Base-by-base conservation (phyloP, 2,329 filamentous ascomycete species). In the Trichoderma sp. region DNA sequence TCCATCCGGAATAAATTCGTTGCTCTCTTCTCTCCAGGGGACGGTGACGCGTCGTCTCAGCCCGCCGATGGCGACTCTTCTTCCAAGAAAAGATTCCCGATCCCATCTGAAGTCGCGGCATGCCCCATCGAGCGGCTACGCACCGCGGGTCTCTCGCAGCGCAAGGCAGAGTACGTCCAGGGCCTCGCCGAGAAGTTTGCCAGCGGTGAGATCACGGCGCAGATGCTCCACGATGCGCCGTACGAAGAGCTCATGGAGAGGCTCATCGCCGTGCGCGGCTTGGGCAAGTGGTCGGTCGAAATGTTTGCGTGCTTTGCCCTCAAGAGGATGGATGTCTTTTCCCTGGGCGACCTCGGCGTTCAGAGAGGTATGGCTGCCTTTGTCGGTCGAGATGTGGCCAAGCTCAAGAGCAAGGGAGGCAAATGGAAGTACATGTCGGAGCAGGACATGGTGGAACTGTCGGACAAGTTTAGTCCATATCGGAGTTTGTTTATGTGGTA, bases 341-440 rank as follows among this genome's bases (percentile, higher is more conserved):
- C 90, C 25, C 90, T 92, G 1, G 94, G 95, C 1, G 94, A 99
- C 80, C 80, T 99, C 70, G 95, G 95, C 5, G 92, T 99, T 54
- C 95, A 98, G 86, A 84, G 94, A 74, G 95, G 95, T 10, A 97
- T 97, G 89, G 95, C 95, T 1, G 90, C 91, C 0, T 94, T 95
- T 76, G 84, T 89, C 57, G 95, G 95, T 1, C 87, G 87, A 68
- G 92, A 98, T 76, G 89, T 98, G 25, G 87, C 83, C 54, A 97
- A 94, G 80, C 81, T 97, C 68, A 97, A 96, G 80, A 83, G 81
- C 39, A 89, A 89, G 29, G 90, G 90, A 35, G 92, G 92, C 53
- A 98, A 98, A 82, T 98, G 93, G 90, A 98, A 98, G 83, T 99
- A 98, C 78, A 97, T 98, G 93, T 87, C 86, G 39, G 95, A 98